Percentiles rank a stretch among this genome's conserved stretches.
phyloP scores from a whole-genome alignment of 441 rosid genomes.

The Brassica hybrid region DNA sequence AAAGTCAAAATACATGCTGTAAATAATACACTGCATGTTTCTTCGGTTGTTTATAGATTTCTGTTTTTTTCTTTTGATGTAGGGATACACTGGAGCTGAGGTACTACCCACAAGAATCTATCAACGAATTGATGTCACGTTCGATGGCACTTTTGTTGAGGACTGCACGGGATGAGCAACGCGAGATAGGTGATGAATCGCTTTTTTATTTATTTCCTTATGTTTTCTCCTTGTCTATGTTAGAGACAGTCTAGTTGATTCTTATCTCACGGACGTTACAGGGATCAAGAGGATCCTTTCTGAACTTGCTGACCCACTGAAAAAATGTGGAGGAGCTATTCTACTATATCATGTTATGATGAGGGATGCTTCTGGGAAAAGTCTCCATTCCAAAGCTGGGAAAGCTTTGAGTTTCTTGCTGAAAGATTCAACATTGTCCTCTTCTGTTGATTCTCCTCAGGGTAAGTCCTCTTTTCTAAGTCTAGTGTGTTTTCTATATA shows the following conservation, averaged over 20 bases:
- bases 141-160: constrained; percentile 77
- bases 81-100: constrained; percentile 69
- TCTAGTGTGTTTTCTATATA: background rate
- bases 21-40: background rate
- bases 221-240: constrained; percentile 1
- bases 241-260: background rate
- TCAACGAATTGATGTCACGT: constrained; percentile 69
- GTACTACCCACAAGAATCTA: constrained; percentile 59
- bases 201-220: background rate
- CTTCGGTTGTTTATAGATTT: background rate
- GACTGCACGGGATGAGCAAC: constrained; percentile 62
- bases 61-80: constrained; percentile 7
- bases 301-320: constrained; percentile 54
- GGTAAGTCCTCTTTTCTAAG: constrained; percentile 52
- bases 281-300: constrained; percentile 64
- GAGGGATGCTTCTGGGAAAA: constrained; percentile 22
- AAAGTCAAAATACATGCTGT: background rate
- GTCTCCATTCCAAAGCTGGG: constrained; percentile 73
- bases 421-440: constrained; percentile 50
- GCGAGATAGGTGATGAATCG: constrained; percentile 56
- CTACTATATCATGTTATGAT: constrained; percentile 67
- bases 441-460: constrained; percentile 53
- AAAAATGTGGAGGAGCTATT: constrained; percentile 62
- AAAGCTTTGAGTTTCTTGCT: constrained; percentile 53
- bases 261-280: constrained; percentile 42